Base-by-base conservation (phyloP, 2,329 filamentous ascomycete genomes). In the Verticillium tricorpus region DNA sequence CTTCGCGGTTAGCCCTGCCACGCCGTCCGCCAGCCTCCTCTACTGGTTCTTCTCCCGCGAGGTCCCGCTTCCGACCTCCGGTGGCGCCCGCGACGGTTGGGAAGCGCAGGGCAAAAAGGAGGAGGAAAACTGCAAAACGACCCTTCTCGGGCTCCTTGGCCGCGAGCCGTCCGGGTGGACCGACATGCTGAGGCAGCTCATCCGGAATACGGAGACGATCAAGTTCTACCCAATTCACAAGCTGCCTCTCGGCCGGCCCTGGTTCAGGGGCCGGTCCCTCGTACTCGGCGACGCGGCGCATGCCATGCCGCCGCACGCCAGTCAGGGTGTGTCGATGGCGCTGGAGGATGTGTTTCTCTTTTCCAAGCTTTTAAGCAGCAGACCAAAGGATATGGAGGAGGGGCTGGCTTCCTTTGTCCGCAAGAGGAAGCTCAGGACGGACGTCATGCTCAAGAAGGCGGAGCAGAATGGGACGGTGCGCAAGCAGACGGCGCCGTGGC, bases 251-350 rank as follows among this genome's bases (percentile, higher is more conserved):
- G 72, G 73, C 5, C 70, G 72, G 1, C 60, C 61, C 15, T 77
- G 74, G 74, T 72, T 61, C 25, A 72, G 66, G 37, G 76, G 85
- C 2, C 64, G 69, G 11, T 68, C 68, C 55, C 74, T 87, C 5
- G 70, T 87, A 2, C 71, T 86, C 2, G 85, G 84, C 4, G 84
- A 87, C 69, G 83, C 83, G 2, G 83, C 82, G 0, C 84, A 87
- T 70, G 82, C 83, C 0, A 73, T 86, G 61, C 79, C 81, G 2
- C 78, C 84, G 0, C 80, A 78, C 6, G 79, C 78, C 0, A 83
- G 83, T 2, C 84, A 86, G 69, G 85, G 84, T 0, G 77, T 80
- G 0, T 81, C 78, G 4, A 83, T 85, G 69, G 84, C 81, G 0
- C 67, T 87, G 12, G 84, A 87, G 68, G 84, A 87, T 69, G 77